phyloP scores from a whole-genome alignment of 2,329 filamentous ascomycete species.

The Claviceps sp. region DNA sequence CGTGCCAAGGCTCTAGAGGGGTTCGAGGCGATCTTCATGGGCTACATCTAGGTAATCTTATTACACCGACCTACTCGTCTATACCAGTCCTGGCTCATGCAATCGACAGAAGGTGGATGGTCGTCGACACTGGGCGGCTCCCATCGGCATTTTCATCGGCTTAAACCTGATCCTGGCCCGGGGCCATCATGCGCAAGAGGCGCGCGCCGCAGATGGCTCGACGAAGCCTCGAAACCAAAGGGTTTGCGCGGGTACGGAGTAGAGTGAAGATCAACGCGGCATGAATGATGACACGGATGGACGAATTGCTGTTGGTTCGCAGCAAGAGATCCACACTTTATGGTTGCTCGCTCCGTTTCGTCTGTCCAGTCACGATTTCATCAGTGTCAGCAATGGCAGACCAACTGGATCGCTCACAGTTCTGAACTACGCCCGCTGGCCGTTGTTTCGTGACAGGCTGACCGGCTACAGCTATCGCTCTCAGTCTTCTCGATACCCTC shows the following conservation, averaged over 20 bases:
- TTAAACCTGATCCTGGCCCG: neutral
- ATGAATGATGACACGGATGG: neutral
- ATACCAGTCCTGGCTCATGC: neutral
- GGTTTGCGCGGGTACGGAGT: neutral
- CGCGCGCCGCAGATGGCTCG: neutral
- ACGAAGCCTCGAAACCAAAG: neutral
- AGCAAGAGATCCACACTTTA: too few species aligned
- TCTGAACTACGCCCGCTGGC: neutral
- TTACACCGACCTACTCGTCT: neutral
- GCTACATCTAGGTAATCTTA: neutral
- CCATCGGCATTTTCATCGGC: neutral
- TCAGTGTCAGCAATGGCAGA: neutral
- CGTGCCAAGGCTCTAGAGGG: neutral
- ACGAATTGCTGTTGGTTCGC: neutral
- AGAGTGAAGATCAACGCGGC: neutral
- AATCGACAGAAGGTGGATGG: neutral
- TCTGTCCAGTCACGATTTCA: neutral
- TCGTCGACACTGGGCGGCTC: neutral
- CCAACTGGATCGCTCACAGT: neutral
- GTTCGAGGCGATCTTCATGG: neutral
- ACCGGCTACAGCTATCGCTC: neutral
- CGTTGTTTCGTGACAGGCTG: neutral
- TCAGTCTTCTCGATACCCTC: neutral
- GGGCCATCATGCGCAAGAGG: neutral
- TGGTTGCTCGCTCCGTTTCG: neutral